Percentiles rank a stretch among this genome's conserved stretches.
Evolutionary conservation across 192 early-diverging fungal genomes (phyloP).

Genomic region (Oehlia diaphana): DNA sequence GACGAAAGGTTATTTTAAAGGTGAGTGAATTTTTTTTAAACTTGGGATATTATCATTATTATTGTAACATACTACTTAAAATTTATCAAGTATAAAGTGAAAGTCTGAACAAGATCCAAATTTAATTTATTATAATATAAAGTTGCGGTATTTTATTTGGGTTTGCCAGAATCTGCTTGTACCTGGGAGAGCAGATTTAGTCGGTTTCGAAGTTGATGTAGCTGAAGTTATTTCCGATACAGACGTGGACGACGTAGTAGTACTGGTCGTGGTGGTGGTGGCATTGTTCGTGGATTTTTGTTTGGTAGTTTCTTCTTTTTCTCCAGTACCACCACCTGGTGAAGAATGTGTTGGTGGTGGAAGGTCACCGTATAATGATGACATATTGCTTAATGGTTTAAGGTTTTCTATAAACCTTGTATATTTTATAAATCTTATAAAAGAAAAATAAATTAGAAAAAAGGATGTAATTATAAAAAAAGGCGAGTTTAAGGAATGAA

Average conservation of each 20-base stretch:
- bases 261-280: not conserved
- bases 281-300: not conserved
- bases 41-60: constrained; percentile 3
- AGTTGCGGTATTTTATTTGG: constrained; percentile 17
- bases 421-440: not conserved
- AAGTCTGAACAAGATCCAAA: constrained; percentile 7
- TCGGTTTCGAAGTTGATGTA: constrained; percentile 13
- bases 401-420: not conserved
- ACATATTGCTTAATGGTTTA: not conserved
- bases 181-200: constrained; percentile 33
- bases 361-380: constrained; percentile 46
- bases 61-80: constrained; percentile 10
- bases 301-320: constrained; percentile 17
- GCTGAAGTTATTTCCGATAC: not conserved
- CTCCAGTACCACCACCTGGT: not conserved
- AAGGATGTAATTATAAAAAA: not conserved
- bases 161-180: constrained; percentile 31
- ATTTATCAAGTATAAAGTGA: not conserved
- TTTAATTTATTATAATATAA: not conserved
- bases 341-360: constrained; percentile 38
- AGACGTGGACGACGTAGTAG: not conserved
- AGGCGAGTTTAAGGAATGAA: not conserved
- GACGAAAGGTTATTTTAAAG: constrained; percentile 22
- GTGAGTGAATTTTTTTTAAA: constrained; percentile 19
- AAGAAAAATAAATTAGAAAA: not conserved